Conservation (phyloP, 257 asterid genomes). For the Solanum chaucha region DNA sequence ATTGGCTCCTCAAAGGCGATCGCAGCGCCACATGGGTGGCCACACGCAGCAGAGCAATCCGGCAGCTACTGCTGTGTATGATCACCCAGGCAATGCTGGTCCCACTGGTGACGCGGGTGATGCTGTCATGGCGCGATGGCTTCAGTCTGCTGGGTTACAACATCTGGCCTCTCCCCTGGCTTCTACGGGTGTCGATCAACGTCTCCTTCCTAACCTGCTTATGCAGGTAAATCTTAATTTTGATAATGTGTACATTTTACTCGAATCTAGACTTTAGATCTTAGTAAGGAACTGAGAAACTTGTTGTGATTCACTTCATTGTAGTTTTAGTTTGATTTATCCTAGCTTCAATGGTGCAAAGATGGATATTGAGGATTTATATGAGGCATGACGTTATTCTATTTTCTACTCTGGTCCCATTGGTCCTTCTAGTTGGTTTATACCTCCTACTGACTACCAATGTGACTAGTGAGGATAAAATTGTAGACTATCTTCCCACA, state of each 20-base stretch:
- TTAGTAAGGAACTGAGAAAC: background rate
- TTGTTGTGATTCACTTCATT: background rate
- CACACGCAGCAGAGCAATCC: slow-evolving; percentile 98
- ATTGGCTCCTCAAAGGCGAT: slow-evolving; percentile 98
- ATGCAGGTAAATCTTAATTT: slow-evolving; percentile 56
- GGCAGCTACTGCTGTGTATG: slow-evolving; percentile 81
- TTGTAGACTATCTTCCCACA: background rate
- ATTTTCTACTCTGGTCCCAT: background rate
- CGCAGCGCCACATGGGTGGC: slow-evolving; percentile 99
- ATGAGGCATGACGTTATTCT: background rate
- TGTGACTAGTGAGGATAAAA: background rate
- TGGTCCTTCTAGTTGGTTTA: background rate
- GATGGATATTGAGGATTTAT: background rate
- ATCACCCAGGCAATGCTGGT: slow-evolving; percentile 64
- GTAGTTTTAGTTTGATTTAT: background rate
- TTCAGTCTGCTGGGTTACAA: slow-evolving; percentile 98
- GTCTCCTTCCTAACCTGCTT: slow-evolving; percentile 61
- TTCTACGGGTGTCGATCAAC: slow-evolving; percentile 62
- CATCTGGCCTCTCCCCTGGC: slow-evolving; percentile 97
- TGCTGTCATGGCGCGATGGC: slow-evolving; percentile 98
- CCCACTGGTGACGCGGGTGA: slow-evolving; percentile 83
- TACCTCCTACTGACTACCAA: background rate
- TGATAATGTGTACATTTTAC: background rate
- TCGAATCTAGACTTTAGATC: background rate
- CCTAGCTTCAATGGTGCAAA: background rate